phyloP scores from a whole-genome alignment of 495 filamentous ascomycete species.

The Aspergillus haitiensis region DNA sequence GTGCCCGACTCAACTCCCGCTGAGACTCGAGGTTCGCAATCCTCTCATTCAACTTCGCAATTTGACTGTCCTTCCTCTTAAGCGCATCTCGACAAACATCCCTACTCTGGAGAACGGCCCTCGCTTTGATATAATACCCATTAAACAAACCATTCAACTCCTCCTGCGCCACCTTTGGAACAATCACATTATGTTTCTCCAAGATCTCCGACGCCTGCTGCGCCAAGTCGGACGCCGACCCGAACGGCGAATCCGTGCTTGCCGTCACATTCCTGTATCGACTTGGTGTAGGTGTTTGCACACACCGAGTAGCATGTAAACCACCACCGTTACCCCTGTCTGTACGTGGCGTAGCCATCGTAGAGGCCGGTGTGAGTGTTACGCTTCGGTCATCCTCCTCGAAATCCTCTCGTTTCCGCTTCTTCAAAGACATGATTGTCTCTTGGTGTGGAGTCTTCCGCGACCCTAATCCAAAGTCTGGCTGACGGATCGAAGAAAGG shows the following conservation, averaged over 20 bases:
- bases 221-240: slow-evolving; percentile 50
- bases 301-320: not conserved
- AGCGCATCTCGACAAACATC: slow-evolving; percentile 61
- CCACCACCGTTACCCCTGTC: slow-evolving; percentile 31
- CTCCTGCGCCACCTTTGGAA: slow-evolving; percentile 39
- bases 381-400: slow-evolving; percentile 21
- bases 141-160: slow-evolving; percentile 52
- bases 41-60: slow-evolving; percentile 56
- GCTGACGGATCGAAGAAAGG: slow-evolving; percentile 21
- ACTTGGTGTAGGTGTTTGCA: slow-evolving; percentile 51
- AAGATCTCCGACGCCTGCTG: slow-evolving; percentile 53
- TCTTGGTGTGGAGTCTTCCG: slow-evolving; percentile 49
- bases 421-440: slow-evolving; percentile 49
- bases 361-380: slow-evolving; percentile 2
- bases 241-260: slow-evolving; percentile 23
- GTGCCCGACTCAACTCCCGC: slow-evolving; percentile 43
- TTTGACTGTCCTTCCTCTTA: slow-evolving; percentile 61
- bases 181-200: slow-evolving; percentile 45
- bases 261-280: slow-evolving; percentile 44
- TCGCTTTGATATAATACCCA: slow-evolving; percentile 53
- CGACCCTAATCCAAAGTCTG: slow-evolving; percentile 29
- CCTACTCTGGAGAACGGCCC: slow-evolving; percentile 59
- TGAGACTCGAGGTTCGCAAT: slow-evolving; percentile 35
- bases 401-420: slow-evolving; percentile 50
- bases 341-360: slow-evolving; percentile 21